A percentile compares a stretch with the other conserved stretches of the same genome.
Conservation (phyloP, 768 basidiomycete genomes). For the Kwoniella mangroviensis region DNA sequence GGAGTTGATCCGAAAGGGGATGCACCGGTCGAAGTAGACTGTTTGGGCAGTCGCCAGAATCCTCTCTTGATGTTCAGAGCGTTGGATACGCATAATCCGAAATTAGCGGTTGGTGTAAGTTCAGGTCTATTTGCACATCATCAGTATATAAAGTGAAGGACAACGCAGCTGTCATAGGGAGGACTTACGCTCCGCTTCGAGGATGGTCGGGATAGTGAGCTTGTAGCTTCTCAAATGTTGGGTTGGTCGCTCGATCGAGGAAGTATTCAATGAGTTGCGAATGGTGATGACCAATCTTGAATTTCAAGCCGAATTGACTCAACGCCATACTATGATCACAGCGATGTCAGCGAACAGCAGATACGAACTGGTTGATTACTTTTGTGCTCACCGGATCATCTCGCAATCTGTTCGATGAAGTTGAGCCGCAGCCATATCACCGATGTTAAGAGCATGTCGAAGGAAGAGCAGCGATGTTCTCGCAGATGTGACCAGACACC, state of each 20-base stretch:
- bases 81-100: conserved; percentile 44
- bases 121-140: conserved; percentile 26
- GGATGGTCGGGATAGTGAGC: conserved; percentile 52
- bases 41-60: conserved; percentile 33
- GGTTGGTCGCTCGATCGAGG: conserved; percentile 46
- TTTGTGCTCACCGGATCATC: conserved; percentile 35
- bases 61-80: conserved; percentile 52
- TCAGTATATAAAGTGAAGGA: background rate
- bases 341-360: background rate
- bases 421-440: conserved; percentile 34
- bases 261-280: conserved; percentile 52
- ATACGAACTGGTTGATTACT: background rate
- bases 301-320: conserved; percentile 36
- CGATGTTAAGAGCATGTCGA: conserved; percentile 39
- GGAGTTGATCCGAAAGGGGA: conserved; percentile 48
- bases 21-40: conserved; percentile 11
- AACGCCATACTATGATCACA: conserved; percentile 38
- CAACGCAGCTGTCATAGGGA: background rate
- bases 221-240: conserved; percentile 45
- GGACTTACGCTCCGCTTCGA: conserved; percentile 44
- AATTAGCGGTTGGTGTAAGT: conserved; percentile 32
- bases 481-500: conserved; percentile 47
- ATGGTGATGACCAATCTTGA: conserved; percentile 53
- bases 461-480: conserved; percentile 48
- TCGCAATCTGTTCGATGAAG: conserved; percentile 44